Evolutionary conservation across 225 moss, liverwort and hornwort species (phyloP), one percentile per base, ranked within the genome.

Genomic region (Bryum argenteum): DNA sequence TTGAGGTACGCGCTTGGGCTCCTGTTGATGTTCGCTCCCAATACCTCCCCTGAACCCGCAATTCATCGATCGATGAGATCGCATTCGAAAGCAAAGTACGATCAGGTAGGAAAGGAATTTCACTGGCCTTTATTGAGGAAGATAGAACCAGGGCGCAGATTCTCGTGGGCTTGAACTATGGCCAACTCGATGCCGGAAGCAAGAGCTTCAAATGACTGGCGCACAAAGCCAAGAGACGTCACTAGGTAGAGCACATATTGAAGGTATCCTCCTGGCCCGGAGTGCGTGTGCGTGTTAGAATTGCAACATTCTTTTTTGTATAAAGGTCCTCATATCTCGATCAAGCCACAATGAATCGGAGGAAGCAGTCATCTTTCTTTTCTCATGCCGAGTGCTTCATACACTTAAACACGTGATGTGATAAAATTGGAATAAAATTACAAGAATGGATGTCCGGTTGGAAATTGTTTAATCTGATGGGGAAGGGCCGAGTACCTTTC

Each of bases 221-320:
- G 89, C 56, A 95, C 89, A 66, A 92, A 95, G 43, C 92, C 91
- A 69, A 92, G 51, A 1, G 95, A 92, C 21, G 92, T 92, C 65
- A 92, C 69, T 12, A 95, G 77, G 65, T 95, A 95, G 12, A 95
- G 86, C 62, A 91, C 88, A 65, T 92, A 91, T 71, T 92, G 92
- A 70, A 91, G 73, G 57, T 87, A 95, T 5, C 95, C 95, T 21
- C 92, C 91, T 8, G 92, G 95, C 37, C 91, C 95, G 20, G 92
- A 86, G 78, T 92, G 95, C 9, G 92, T 89, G 63, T 95, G 95
- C 11, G 86, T 88, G 56, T 89, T 91, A 62, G 88, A 85, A 95
- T 91, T 5, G 90, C 79, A 54, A 93, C 89, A 48, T 91, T 93
- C 69, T 88, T 83, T 74, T 76, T 86, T 9, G 83, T 83, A 74